Evolutionary conservation across 2,329 filamentous ascomycete genomes (phyloP), one percentile per base, ranked within the genome.

Genomic region (Incumbomyces lentus): DNA sequence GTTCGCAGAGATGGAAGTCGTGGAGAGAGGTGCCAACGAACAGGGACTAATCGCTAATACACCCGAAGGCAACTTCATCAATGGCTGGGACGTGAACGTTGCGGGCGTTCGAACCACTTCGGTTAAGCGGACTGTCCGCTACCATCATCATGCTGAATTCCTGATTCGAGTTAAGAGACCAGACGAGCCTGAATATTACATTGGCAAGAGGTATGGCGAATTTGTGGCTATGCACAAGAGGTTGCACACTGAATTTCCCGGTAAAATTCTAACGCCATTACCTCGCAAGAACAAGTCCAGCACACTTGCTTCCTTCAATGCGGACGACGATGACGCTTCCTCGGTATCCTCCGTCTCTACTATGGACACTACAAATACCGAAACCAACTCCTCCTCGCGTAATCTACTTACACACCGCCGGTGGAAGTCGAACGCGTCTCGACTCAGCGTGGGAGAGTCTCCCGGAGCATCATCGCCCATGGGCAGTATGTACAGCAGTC

Each of bases 81-180:
- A 98, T 62, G 87, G 88, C 26, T 96, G 92, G 92, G 92, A 96
- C 63, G 81, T 95, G 55, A 98, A 98, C 62, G 83, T 98, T 41
- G 86, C 90, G 10, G 88, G 83, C 34, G 92, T 96, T 41, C 78
- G 89, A 52, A 81, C 86, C 19, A 84, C 79, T 2, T 82, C 80
- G 6, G 73, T 88, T 44, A 94, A 90, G 72, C 80, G 88, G 59
- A 94, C 87, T 49, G 80, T 96, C 22, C 75, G 90, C 49, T 81
- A 92, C 59, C 92, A 95, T 63, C 86, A 88, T 58, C 90, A 96
- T 71, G 87, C 92, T 44, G 86, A 96, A 70, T 98, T 95, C 58
- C 67, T 98, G 39, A 73, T 98, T 49, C 79, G 90, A 10, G 84
- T 95, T 26, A 90, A 90, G 68, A 78, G 79, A 55, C 80, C 81